Base-by-base conservation (phyloP, 345 rosid genomes). In the Eucalyptus victrix region DNA sequence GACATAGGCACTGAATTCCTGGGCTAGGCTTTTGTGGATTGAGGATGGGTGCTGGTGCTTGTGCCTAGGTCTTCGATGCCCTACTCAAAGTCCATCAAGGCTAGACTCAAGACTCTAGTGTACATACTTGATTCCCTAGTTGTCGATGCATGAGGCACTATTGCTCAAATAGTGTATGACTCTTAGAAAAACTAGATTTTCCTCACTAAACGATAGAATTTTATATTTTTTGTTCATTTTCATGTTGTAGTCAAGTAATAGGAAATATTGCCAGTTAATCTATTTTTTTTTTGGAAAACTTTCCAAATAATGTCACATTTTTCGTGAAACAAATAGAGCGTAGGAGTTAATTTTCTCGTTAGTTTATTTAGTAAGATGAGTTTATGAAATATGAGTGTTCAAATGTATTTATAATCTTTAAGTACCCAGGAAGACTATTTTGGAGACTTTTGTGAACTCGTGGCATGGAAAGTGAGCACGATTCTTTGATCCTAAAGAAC, bases 161-260 rank as follows among this genome's bases (percentile, higher is more conserved):
- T 9, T 0, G 3, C 19, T 56, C 0, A 1, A 56, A 56, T 56
- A 23, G 28, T 56, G 12, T 9, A 56, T 23, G 6, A 23, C 0
- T 56, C 9, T 56, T 56, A 56, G 28, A 56, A 54, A 56, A 56
- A 56, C 3, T 56, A 24, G 62, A 56, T 56, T 56, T 56, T 56
- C 3, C 13, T 23, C 6, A 4, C 30, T 24, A 0, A 23, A 56
- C 3, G 0, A 24, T 1, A 4, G 6, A 23, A 24, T 9, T n/a
- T n/a, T n/a, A 56, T 56, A 56, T 4, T 56, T 56, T 24, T 4
- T 9, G 30, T 21, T 56, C 3, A 9, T 23, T 23, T 23, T 56
- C 8, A 56, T 4, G 0, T 56, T 56, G 26, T 0, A 56, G 28
- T 24, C 28, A 56, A 56, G 12, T 24, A 56, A 2, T 0, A 0